Conservation (phyloP, 768 basidiomycete genomes). For the Austroboletus eburneus region DNA sequence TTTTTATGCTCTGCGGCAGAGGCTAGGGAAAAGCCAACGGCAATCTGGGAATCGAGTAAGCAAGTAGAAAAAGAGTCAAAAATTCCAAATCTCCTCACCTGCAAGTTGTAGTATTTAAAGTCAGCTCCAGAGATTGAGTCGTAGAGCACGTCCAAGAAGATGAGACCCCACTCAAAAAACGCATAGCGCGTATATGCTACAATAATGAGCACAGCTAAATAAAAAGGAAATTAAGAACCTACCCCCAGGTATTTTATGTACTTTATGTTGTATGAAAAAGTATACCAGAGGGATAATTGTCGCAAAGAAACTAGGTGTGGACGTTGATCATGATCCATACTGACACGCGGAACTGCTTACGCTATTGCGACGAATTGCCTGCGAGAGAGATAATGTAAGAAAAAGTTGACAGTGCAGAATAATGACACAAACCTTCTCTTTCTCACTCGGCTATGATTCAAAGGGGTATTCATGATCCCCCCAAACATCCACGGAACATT, state of each 20-base stretch:
- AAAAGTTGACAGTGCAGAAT: not conserved
- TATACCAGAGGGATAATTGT: slow-evolving; percentile 72
- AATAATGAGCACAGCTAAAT: not conserved
- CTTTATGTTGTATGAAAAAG: slow-evolving; percentile 84
- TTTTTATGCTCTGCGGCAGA: slow-evolving; percentile 20
- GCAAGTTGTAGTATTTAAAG: slow-evolving; percentile 48
- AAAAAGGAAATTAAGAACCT: slow-evolving; percentile 12
- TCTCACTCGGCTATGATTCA: slow-evolving; percentile 35
- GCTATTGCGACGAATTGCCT: slow-evolving; percentile 52
- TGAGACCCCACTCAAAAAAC: slow-evolving; percentile 86
- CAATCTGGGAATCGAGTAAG: slow-evolving; percentile 13
- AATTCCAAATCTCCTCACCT: slow-evolving; percentile 36
- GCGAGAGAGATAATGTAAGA: not conserved
- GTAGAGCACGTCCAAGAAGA: slow-evolving; percentile 66
- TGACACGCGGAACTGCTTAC: slow-evolving; percentile 27
- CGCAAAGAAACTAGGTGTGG: slow-evolving; percentile 56
- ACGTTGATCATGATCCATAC: slow-evolving; percentile 1
- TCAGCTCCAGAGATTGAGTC: slow-evolving; percentile 66
- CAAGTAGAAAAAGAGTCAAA: not conserved
- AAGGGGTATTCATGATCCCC: slow-evolving; percentile 53
- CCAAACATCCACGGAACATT: slow-evolving; percentile 90
- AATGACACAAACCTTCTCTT: slow-evolving; percentile 45
- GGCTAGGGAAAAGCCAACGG: slow-evolving; percentile 27
- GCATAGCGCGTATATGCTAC: slow-evolving; percentile 83
- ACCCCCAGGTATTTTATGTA: slow-evolving; percentile 77